Base-by-base conservation (phyloP, 2,329 filamentous ascomycete species). In the Venturia carpophila region DNA sequence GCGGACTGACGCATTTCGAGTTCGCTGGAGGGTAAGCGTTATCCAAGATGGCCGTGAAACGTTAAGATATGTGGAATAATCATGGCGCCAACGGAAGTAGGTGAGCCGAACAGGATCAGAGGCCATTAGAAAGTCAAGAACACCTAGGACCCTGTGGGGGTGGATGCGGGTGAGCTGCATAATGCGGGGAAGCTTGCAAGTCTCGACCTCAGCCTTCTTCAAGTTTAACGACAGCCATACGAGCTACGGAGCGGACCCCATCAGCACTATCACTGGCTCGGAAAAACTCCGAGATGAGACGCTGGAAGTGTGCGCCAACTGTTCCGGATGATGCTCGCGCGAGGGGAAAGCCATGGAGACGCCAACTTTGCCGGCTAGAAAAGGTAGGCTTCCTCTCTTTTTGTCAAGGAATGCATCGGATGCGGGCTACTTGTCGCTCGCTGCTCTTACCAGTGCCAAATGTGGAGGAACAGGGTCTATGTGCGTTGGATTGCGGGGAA, bases 111-210 rank as follows among this genome's bases (percentile, higher is more conserved):
- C n/a, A 30, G 30, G 6, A 11, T 58, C 52, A 58, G 52, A 27
- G 52, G 17, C 52, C 30, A 58, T n/a, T 37, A 58, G 37, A 58
- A 58, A 58, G 9, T n/a, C 52, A 58, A 55, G 49, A 37, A 37
- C 13, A 37, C 52, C 27, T 27, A 52, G 24, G 27, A 37, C 27
- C 11, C 27, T n/a, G 52, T 15, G 52, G 52, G 30, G 27, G 17
- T 0, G 17, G 17, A 19, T 58, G 30, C 30, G 37, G 52, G 52
- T 58, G 52, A 58, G 30, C 52, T 58, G 27, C 52, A 58, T 58
- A 58, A 58, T 15, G 52, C 52, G 52, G 52, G 52, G 52, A 37
- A 58, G n/a, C 27, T n/a, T 58, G 52, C 13, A 37, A 27, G 37
- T n/a, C 52, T 10, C 30, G 13, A 37, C 52, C 52, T 37, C 30